Evolutionary conservation across 2,329 filamentous ascomycete genomes (phyloP), one percentile per base, ranked within the genome.

Genomic region (Colletotrichum liriopes): DNA sequence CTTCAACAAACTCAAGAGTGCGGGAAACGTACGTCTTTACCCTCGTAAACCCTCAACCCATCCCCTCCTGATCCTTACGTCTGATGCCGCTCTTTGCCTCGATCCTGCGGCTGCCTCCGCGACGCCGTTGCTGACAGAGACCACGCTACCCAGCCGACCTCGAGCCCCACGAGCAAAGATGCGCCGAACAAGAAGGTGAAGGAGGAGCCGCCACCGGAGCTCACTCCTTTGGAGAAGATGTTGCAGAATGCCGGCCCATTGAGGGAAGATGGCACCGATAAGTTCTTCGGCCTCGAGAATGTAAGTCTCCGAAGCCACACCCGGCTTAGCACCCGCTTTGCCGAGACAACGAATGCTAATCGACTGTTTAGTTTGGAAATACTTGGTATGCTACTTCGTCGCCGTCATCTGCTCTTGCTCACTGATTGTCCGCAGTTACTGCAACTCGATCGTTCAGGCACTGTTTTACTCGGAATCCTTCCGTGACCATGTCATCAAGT

Each of bases 261-360:
- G 76, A 91, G 94, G 78, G 87, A 89, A 76, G 95, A 98, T 83
- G 96, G 96, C 65, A 98, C 94, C 81, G 96, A 98, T 85, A 97
- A 98, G 85, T 99, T 98, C 86, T 98, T 97, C 84, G 96, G 96
- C 20, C 93, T 98, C 81, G 96, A 99, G 84, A 99, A 99, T 85
- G 96, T 98, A 88, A 84, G 94, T 87, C 73, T 65, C 55, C 20
- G 43, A 29, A 45, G 56, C 74, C 73, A 56, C 59, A 67, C 47
- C 62, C 68, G 26, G 49, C 23, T 62, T n/a, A 54, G 52, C 58
- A 56, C 54, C 60, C 56, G 67, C 61, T 41, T 65, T 65, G 67
- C 43, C 71, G 55, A 68, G 58, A 71, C 63, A 67, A 65, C 35
- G 52, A 65, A 67, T 66, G 49, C 64, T 75, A 77, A 86, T 87